Conservation (phyloP, 2,329 filamentous ascomycete genomes). For the Ophiostoma piceae region DNA sequence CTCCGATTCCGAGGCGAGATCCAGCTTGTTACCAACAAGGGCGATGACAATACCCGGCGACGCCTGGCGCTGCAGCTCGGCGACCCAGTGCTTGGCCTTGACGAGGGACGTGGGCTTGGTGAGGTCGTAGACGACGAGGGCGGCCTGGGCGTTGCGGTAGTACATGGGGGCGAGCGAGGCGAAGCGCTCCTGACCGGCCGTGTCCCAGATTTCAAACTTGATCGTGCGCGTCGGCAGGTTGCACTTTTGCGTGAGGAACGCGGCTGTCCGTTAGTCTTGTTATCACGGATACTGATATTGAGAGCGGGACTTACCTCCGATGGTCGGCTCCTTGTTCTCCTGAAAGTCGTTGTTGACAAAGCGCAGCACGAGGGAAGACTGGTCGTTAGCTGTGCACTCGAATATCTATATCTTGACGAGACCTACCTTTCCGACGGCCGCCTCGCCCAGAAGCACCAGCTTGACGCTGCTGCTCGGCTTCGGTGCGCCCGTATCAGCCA, state of each 20-base stretch:
- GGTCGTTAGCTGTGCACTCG: not conserved
- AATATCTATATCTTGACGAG: not conserved
- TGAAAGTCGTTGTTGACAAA: slow-evolving; percentile 99
- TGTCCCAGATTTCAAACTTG: slow-evolving; percentile 97
- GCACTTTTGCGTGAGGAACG: slow-evolving; percentile 98
- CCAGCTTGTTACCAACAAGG: slow-evolving; percentile 93
- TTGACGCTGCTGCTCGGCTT: slow-evolving; percentile 99
- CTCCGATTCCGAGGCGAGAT: slow-evolving; percentile 65
- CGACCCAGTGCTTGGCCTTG: slow-evolving; percentile 98
- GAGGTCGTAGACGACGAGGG: slow-evolving; percentile 96
- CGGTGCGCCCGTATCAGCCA: slow-evolving; percentile 64
- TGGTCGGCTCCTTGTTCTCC: slow-evolving; percentile 99
- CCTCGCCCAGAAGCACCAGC: slow-evolving; percentile 94
- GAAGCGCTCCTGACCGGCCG: slow-evolving; percentile 94
- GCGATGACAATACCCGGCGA: slow-evolving; percentile 95
- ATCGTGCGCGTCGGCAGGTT: slow-evolving; percentile 88
- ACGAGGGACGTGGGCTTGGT: slow-evolving; percentile 92
- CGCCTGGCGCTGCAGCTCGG: slow-evolving; percentile 92
- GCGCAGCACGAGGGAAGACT: slow-evolving; percentile 95
- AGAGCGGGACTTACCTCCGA: slow-evolving; percentile 67
- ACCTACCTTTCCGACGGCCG: slow-evolving; percentile 92
- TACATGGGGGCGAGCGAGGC: slow-evolving; percentile 97
- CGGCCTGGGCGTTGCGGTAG: slow-evolving; percentile 97
- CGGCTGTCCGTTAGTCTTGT: slow-evolving; percentile 52
- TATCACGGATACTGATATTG: not conserved